Conservation (phyloP, 108 stramenopile genomes). For the Aurantiochytrium sp. region DNA sequence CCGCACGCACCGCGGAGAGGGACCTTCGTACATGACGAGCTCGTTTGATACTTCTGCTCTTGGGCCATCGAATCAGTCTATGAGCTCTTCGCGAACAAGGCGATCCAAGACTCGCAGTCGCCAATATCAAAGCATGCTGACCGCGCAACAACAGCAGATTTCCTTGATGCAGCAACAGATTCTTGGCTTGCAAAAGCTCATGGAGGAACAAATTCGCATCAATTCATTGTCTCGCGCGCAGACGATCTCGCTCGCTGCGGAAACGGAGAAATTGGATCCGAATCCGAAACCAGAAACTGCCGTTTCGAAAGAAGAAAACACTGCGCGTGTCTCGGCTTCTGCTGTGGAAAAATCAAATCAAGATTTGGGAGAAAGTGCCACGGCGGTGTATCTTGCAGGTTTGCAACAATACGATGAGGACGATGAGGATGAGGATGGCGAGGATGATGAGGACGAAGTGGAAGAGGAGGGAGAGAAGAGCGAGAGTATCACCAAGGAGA, state of each 20-base stretch:
- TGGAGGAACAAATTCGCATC: neutral
- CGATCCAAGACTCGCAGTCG: neutral
- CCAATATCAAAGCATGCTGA: neutral
- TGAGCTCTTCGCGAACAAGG: neutral
- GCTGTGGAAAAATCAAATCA: neutral
- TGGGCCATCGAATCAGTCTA: neutral
- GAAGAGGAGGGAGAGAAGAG: too few species aligned
- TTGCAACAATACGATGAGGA: neutral
- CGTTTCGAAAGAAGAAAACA: neutral
- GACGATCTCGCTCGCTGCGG: neutral
- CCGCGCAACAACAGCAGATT: neutral
- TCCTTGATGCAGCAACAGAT: constrained; percentile 1
- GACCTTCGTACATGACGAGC: neutral
- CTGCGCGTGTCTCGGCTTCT: neutral
- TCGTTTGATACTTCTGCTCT: neutral
- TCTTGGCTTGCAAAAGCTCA: neutral
- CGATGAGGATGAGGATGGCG: neutral
- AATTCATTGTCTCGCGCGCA: neutral
- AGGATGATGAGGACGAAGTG: too few species aligned
- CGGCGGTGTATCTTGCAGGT: neutral
- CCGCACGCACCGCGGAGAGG: neutral
- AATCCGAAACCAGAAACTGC: neutral
- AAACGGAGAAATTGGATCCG: neutral
- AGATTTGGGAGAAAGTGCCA: neutral
- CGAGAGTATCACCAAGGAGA: too few species aligned